Evolutionary conservation across 2,329 filamentous ascomycete genomes (phyloP), one percentile per base, ranked within the genome.

Genomic region (Xylariaceae sp.): DNA sequence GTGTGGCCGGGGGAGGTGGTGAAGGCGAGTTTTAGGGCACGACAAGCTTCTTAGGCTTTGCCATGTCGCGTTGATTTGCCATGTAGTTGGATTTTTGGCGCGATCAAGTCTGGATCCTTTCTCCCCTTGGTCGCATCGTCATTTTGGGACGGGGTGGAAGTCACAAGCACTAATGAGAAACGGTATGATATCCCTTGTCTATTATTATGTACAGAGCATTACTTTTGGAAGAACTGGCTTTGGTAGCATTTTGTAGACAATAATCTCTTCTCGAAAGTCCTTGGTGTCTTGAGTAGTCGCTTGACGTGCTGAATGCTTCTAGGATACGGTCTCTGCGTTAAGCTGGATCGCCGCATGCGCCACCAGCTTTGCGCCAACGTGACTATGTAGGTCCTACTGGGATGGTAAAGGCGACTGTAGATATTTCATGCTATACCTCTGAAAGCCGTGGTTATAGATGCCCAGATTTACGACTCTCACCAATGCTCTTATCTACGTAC

Each of bases 1-100:
- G 79, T 28, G 73, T 84, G 18, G 64, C 86, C 34, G 78, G 79
- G 9, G 74, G 71, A 32, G 78, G 76, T 18, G 79, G 79, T 24
- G 78, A 81, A 46, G 79, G 77, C 41, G 74, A 80, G 58, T 81
- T 81, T 44, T 81, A 24, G 17, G 31, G 38, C 22, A 42, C 43
- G 41, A 6, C 6, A 6, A 26, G 22, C 22, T 11, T 26, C 22
- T 11, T 26, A 11, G 6, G 22, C 22, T 11, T 26, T 11, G 11
- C 11, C 22, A 26, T 26, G 22, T 26, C 11, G 22, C 6, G 22
- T 6, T 26, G 22, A 26, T 26, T 6, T 11, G 11, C 22, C 22
- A 26, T 26, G 22, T 11, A 26, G 11, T 6, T 34, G 39, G 38
- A 45, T 43, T 22, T 22, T 22, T 22, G 47, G 15, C 36, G 39